Evolutionary conservation across 2,329 filamentous ascomycete genomes (phyloP).

Genomic region (Trichoderma semiorbis): DNA sequence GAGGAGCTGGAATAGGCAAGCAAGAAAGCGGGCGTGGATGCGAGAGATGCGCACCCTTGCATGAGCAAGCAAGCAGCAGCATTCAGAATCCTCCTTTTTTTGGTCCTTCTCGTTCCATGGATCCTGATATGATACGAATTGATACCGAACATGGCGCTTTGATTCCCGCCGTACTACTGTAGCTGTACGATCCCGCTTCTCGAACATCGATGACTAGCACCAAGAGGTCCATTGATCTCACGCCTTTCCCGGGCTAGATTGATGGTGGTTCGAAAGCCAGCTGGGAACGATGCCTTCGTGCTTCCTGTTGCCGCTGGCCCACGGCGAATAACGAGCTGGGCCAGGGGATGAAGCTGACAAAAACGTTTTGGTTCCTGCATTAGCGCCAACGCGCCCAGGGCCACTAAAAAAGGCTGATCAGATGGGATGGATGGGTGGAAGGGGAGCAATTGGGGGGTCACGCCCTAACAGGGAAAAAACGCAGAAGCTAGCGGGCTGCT

Average conservation of each 20-base stretch:
- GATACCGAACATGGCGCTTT: not conserved
- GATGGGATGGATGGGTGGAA: constrained; percentile 6
- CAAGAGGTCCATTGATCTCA: not conserved
- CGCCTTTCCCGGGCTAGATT: not conserved
- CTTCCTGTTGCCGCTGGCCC: not conserved
- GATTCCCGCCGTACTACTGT: not conserved
- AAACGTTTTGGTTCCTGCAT: constrained; percentile 24
- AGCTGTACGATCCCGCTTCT: not conserved
- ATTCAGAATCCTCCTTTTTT: not conserved
- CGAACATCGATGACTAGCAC: not conserved
- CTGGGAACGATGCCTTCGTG: not conserved
- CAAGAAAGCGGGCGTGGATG: not conserved
- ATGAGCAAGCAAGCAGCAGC: not conserved
- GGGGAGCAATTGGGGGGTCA: not conserved
- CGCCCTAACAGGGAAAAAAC: not conserved
- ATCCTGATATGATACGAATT: not conserved
- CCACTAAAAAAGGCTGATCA: constrained; percentile 18
- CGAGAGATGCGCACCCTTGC: constrained; percentile 8
- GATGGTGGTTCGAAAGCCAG: not conserved
- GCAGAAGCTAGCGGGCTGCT: not conserved
- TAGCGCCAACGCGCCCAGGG: constrained; percentile 18
- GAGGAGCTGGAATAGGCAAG: not conserved
- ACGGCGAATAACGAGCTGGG: not conserved
- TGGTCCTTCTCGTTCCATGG: not conserved
- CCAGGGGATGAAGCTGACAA: constrained; percentile 1